Base-by-base conservation (phyloP, 371 early-diverging fungal genomes). In the Circinella minor region DNA sequence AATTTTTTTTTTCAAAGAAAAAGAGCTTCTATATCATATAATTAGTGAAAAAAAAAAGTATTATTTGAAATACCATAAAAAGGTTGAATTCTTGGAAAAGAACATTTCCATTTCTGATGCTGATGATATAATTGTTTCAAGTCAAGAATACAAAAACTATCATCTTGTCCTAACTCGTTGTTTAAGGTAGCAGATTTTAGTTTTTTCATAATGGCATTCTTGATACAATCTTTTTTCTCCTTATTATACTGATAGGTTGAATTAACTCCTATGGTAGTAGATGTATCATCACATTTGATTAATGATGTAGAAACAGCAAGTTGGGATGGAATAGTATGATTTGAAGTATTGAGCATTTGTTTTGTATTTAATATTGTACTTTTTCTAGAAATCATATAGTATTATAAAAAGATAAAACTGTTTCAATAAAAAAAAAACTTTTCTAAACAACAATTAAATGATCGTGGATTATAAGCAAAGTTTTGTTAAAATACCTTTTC, bases 111-210 rank as follows among this genome's bases (percentile, higher is more conserved):
- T 68, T 90, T 91, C 61, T 78, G 62, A 74, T 92, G 90, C 86
- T 97, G 98, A 63, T 94, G 90, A 46, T 86, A 84, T 34, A 98
- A 88, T 77, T 92, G 91, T 66, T 95, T 96, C 68, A 98, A 75
- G 77, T 98, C 98, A 59, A 89, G 92, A 55, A 97, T 94, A 82
- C 89, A 95, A 78, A 98, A 98, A 38, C 98, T 91, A 71, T 96
- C 94, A 74, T 95, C 94, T 6, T 54, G 54, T 13, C 54, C 54
- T 13, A 54, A 15, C 9, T 54, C 15, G 2, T 15, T 54, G 15
- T 15, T 15, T 15, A 54, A 15, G 1, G 15, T 15, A 54, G 20
- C n/a, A n/a, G 54, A n/a, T 3, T 54, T 15, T 6, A 54, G 6
- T 15, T 54, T 54, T n/a, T 54, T 5, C 54, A 6, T 54, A 15